These are phyloP conservation scores for Mucuna pruriens DNA, from an alignment of 306 rosid species.

Conservation along the genomic window DNA sequence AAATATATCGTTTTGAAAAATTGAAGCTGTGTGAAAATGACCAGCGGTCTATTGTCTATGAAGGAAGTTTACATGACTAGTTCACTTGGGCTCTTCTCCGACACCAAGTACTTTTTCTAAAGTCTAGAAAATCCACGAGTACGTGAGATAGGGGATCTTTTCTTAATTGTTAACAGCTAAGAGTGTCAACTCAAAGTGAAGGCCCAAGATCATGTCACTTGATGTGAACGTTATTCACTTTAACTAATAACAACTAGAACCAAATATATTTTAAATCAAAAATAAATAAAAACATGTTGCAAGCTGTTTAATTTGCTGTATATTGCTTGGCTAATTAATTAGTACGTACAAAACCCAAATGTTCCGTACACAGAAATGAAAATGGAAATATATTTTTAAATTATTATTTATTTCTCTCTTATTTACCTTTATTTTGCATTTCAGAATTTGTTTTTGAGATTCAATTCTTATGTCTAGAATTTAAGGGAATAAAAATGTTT, in stretches of 20 bases:
- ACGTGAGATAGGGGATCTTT: conserved; percentile 50
- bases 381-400: background rate
- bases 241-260: conserved; percentile 9
- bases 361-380: background rate
- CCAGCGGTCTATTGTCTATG: conserved; percentile 31
- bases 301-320: conserved; percentile 34
- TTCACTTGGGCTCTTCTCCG: conserved; percentile 41
- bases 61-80: conserved; percentile 45
- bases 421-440: background rate
- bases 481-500: background rate
- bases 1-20: background rate
- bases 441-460: too few relatives aligned
- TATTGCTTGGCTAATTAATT: conserved; percentile 27
- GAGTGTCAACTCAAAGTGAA: conserved; percentile 45
- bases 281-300: background rate
- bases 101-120: background rate
- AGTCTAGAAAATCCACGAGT: conserved; percentile 33
- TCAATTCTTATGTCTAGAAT: background rate
- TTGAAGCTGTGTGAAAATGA: conserved; percentile 53
- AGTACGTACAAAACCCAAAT: background rate
- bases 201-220: conserved; percentile 37
- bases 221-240: conserved; percentile 35
- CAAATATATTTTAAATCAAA: background rate
- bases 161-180: conserved; percentile 57
- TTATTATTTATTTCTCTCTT: background rate